Conservation (phyloP, 2,329 filamentous ascomycete genomes). For the Coniosporium tulheliwenetii region DNA sequence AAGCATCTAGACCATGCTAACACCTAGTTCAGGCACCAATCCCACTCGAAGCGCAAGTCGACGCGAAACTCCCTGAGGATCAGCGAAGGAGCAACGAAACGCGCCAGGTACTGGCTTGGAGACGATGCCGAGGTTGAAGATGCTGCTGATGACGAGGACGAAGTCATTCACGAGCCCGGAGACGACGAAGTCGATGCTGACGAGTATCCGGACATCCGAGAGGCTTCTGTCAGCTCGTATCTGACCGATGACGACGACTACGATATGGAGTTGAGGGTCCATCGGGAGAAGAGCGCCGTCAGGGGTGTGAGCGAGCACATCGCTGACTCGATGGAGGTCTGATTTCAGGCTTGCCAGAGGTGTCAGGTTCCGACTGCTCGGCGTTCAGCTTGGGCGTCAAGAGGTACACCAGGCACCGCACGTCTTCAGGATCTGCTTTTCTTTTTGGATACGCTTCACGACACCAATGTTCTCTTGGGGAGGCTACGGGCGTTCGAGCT, state of each 20-base stretch:
- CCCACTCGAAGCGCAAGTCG: slow-evolving; percentile 17
- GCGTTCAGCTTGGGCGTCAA: too few relatives aligned
- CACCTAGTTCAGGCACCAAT: too few relatives aligned
- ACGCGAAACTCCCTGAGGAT: slow-evolving; percentile 31
- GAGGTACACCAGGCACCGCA: too few relatives aligned
- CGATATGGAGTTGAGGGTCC: not conserved
- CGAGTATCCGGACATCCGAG: not conserved
- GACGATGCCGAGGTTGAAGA: slow-evolving; percentile 35
- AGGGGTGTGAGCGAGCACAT: slow-evolving; percentile 16
- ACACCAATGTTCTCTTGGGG: too few relatives aligned
- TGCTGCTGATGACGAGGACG: slow-evolving; percentile 24
- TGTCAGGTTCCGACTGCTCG: too few relatives aligned
- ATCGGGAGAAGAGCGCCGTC: slow-evolving; percentile 4
- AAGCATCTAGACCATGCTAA: too few relatives aligned
- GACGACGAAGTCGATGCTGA: slow-evolving; percentile 9
- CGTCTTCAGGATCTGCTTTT: too few relatives aligned
- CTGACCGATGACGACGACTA: slow-evolving; percentile 1
- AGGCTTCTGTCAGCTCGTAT: not conserved
- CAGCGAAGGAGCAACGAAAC: slow-evolving; percentile 52
- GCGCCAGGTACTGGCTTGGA: slow-evolving; percentile 78
- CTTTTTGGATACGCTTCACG: too few relatives aligned
- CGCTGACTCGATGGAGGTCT: slow-evolving; percentile 15
- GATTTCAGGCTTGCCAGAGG: not conserved
- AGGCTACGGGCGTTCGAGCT: too few relatives aligned
- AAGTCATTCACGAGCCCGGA: slow-evolving; percentile 20